Percentiles rank a stretch among this genome's conserved stretches.
These are phyloP conservation scores for Neoscytalidium dimidiatum DNA, from an alignment of 2,329 filamentous ascomycete species.

Conservation along the genomic window DNA sequence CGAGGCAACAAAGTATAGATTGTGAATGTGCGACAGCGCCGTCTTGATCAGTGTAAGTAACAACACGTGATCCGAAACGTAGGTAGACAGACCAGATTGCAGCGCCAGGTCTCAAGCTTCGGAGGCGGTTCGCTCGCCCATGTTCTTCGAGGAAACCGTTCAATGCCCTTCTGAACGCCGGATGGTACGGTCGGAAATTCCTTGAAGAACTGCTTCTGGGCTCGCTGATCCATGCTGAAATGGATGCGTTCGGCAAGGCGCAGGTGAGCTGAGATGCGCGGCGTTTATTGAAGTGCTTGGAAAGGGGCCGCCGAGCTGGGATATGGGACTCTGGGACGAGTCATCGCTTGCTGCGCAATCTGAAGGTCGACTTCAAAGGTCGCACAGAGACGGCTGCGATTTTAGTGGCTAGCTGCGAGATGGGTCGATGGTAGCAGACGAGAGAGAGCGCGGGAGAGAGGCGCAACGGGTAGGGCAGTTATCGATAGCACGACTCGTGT, in stretches of 20 bases:
- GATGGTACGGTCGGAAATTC: conserved; percentile 24
- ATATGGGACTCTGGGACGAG: background rate
- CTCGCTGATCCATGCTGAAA: background rate
- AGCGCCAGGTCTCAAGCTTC: conserved; percentile 40
- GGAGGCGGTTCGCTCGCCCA: conserved; percentile 17
- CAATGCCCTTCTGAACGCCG: conserved; percentile 27
- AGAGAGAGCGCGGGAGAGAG: background rate
- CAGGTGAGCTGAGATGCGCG: background rate
- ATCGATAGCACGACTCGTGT: conserved; percentile 2
- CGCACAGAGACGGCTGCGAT: background rate
- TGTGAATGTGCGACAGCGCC: conserved; percentile 47
- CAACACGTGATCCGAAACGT: background rate
- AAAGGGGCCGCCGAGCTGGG: background rate
- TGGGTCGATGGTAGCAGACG: conserved; percentile 26
- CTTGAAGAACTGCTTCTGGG: background rate
- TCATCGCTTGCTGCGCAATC: background rate
- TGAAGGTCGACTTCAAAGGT: background rate
- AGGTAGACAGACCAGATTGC: conserved; percentile 36
- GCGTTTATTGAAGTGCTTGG: background rate
- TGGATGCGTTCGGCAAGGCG: background rate
- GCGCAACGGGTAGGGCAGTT: background rate
- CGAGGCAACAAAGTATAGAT: conserved; percentile 53
- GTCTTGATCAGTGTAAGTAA: conserved; percentile 33
- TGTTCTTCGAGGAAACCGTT: conserved; percentile 28
- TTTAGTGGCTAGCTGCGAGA: conserved; percentile 21